Percentiles rank a stretch among this genome's conserved stretches.
Evolutionary conservation across 805 yeast genomes (phyloP).

Genomic region (Candida qinlingensis): DNA sequence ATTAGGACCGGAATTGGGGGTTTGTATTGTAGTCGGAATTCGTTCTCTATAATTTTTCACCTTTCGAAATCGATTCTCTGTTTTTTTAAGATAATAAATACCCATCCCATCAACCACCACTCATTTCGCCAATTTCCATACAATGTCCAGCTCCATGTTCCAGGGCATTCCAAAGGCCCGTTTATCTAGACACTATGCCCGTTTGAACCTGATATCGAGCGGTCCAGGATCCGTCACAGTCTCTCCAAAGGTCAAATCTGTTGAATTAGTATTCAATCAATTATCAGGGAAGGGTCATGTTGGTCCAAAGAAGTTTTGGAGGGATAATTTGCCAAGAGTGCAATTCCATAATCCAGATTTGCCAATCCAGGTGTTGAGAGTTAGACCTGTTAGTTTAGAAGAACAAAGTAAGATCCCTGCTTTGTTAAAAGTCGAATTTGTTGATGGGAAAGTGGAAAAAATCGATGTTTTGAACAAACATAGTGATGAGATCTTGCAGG

Average conservation of each 20-base stretch:
- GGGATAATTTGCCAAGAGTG: slow-evolving; percentile 63
- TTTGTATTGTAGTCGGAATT: no score
- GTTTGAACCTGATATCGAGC: slow-evolving; percentile 48
- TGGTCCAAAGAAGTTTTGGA: slow-evolving; percentile 72
- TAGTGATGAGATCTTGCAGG: slow-evolving; percentile 49
- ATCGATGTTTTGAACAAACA: slow-evolving; percentile 51
- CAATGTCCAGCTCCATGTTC: slow-evolving; percentile 11
- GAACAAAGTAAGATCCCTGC: slow-evolving; percentile 42
- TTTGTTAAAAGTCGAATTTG: slow-evolving; percentile 35
- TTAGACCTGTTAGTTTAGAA: slow-evolving; percentile 32
- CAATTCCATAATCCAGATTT: slow-evolving; percentile 78
- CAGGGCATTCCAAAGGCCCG: slow-evolving; percentile 34
- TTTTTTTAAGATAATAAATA: no score
- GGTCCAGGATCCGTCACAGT: slow-evolving; percentile 36
- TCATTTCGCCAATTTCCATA: no score
- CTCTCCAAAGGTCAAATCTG: slow-evolving; percentile 32
- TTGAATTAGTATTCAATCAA: slow-evolving; percentile 51
- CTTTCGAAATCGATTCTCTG: neutral
- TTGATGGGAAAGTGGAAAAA: slow-evolving; percentile 31
- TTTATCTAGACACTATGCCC: slow-evolving; percentile 41
- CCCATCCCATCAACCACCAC: no score
- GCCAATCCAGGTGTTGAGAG: slow-evolving; percentile 54
- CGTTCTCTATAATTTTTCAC: neutral
- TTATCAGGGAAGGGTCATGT: slow-evolving; percentile 47
- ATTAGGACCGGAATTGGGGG: no score